A percentile compares a stretch with the other conserved stretches of the same genome.
These are phyloP conservation scores for Petrea volubilis DNA, from an alignment of 257 asterid species.

Conservation along the genomic window DNA sequence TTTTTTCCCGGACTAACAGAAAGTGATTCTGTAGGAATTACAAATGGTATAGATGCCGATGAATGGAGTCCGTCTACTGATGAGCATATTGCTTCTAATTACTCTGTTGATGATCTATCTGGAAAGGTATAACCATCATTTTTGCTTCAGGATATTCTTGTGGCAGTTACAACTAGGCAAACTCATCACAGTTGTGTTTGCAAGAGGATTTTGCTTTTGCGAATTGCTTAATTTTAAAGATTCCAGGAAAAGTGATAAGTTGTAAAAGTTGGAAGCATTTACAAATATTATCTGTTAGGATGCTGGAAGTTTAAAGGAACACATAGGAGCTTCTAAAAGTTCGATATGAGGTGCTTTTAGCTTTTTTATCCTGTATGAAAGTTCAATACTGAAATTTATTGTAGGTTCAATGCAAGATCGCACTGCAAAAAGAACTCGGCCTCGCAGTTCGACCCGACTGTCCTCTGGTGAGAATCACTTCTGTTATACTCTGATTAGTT, in stretches of 20 bases:
- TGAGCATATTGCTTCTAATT: slow-evolving; percentile 54
- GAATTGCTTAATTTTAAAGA: too few species aligned
- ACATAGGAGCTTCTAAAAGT: too few species aligned
- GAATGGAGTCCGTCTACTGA: slow-evolving; percentile 92
- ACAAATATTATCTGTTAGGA: too few species aligned
- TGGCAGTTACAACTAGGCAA: not conserved
- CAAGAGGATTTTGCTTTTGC: too few species aligned
- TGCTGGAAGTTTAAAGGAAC: too few species aligned
- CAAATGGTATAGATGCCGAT: slow-evolving; percentile 77
- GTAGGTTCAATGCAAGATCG: slow-evolving; percentile 78
- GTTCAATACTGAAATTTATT: not conserved
- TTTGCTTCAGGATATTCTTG: slow-evolving; percentile 10
- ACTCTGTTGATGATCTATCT: slow-evolving; percentile 73
- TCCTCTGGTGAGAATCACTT: slow-evolving; percentile 68
- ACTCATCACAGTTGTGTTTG: too few species aligned
- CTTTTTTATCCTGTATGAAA: too few species aligned
- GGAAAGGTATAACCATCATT: slow-evolving; percentile 69
- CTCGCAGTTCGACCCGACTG: slow-evolving; percentile 81
- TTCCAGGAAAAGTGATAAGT: too few species aligned
- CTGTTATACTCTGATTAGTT: not conserved
- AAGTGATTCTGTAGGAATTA: slow-evolving; percentile 93
- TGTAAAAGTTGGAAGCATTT: too few species aligned
- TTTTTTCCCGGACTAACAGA: too few species aligned
- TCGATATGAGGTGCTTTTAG: too few species aligned
- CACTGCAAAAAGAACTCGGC: slow-evolving; percentile 87